Conservation (phyloP, 2,329 filamentous ascomycete genomes). For the Exophiala lecanii-corni region DNA sequence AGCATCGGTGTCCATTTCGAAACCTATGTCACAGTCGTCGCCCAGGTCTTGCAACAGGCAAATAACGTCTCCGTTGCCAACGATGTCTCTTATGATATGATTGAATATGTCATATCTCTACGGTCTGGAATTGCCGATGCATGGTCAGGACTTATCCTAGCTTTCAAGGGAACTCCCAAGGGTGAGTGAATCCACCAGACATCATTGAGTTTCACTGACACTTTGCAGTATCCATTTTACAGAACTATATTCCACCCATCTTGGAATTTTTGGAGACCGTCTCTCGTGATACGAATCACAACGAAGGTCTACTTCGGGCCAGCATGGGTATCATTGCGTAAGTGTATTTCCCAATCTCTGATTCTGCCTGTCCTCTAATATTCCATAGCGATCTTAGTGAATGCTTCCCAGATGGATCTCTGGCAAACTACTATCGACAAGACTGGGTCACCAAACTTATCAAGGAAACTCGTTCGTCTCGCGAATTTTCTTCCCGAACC, state of each 20-base stretch:
- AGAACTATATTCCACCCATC: constrained; percentile 76
- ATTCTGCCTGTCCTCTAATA: constrained; percentile 38
- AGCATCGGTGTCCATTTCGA: constrained; percentile 91
- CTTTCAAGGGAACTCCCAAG: constrained; percentile 68
- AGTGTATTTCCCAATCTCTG: constrained; percentile 32
- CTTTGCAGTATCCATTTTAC: constrained; percentile 60
- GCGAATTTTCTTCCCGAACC: constrained; percentile 78
- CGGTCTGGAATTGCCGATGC: constrained; percentile 98
- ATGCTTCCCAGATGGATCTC: constrained; percentile 85
- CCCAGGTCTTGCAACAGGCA: constrained; percentile 89
- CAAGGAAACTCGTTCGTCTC: constrained; percentile 84
- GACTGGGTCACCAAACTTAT: constrained; percentile 89
- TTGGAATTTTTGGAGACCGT: constrained; percentile 82
- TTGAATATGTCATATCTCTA: constrained; percentile 90
- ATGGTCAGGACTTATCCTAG: constrained; percentile 93
- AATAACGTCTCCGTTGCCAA: constrained; percentile 72
- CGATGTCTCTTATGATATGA: constrained; percentile 89
- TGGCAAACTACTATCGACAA: constrained; percentile 76
- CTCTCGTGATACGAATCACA: constrained; percentile 77
- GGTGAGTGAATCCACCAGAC: constrained; percentile 31
- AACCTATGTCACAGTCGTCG: constrained; percentile 86
- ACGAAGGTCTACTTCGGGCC: constrained; percentile 86
- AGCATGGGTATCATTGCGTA: constrained; percentile 97
- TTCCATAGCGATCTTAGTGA: constrained; percentile 77
- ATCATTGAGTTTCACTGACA: constrained; percentile 16